phyloP scores from a whole-genome alignment of 1,284 basidiomycete species.

The Dichomitus squalens region DNA sequence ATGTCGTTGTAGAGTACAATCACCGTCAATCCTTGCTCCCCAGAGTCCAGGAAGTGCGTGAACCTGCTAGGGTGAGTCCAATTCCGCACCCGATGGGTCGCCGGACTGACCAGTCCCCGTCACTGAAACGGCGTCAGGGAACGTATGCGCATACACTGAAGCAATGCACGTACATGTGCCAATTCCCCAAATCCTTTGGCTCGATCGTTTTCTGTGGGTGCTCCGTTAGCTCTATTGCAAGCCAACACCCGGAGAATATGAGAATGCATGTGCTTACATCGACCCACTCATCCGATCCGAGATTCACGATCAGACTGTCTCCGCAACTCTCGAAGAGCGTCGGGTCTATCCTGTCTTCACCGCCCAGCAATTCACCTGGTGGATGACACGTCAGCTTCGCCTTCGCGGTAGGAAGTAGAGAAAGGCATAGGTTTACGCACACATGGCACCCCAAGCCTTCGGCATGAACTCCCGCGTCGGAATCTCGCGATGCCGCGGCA shows the following conservation, averaged over 20 bases:
- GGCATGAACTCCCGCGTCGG: constrained; percentile 37
- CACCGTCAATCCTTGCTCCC: constrained; percentile 39
- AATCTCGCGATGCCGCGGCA: constrained; percentile 38
- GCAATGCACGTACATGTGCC: constrained; percentile 34
- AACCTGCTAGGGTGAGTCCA: constrained; percentile 19
- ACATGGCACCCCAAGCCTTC: constrained; percentile 39
- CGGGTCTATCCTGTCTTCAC: constrained; percentile 37
- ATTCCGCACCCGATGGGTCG: too few relatives aligned
- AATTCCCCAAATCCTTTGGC: constrained; percentile 37
- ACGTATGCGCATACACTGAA: neutral
- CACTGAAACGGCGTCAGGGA: constrained; percentile 16
- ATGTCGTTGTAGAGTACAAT: constrained; percentile 41
- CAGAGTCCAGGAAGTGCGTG: constrained; percentile 41
- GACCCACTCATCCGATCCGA: constrained; percentile 34
- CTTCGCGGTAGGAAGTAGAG: too few relatives aligned
- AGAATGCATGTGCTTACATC: constrained; percentile 21
- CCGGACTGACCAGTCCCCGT: constrained; percentile 34
- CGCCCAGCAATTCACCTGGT: constrained; percentile 37
- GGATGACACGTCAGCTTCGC: neutral
- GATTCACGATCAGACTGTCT: constrained; percentile 39
- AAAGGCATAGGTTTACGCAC: constrained; percentile 17
- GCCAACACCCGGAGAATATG: too few relatives aligned
- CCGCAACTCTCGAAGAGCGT: constrained; percentile 36
- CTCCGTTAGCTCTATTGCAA: neutral
- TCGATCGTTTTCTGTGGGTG: constrained; percentile 25